Conservation (phyloP, 768 basidiomycete genomes). For the Dioszegia aurantiaca region DNA sequence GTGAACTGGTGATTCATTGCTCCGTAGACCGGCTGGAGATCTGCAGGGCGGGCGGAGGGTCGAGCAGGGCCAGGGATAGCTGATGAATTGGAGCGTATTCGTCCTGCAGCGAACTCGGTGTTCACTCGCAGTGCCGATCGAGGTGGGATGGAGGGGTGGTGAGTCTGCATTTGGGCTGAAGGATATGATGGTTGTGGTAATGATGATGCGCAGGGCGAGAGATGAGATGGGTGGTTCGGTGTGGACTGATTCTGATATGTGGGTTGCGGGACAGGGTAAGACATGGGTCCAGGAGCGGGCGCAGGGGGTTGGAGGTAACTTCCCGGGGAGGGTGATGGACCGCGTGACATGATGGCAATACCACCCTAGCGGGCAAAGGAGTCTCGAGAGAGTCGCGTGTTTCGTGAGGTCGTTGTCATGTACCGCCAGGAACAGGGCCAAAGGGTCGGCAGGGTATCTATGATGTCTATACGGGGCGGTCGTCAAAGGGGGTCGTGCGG, state of each 20-base stretch:
- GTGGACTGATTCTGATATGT: too few relatives aligned
- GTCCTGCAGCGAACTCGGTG: slow-evolving; percentile 13
- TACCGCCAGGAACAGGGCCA: too few relatives aligned
- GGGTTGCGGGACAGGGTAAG: background rate
- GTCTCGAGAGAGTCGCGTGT: background rate
- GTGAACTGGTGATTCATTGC: slow-evolving; percentile 15
- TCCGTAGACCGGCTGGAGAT: background rate
- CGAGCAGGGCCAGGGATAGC: background rate
- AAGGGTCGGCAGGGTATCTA: too few relatives aligned
- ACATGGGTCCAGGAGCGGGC: background rate
- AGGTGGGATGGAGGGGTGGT: slow-evolving; percentile 11
- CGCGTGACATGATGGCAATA: slow-evolving; percentile 1
- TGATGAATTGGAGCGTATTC: slow-evolving; percentile 24
- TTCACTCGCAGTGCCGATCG: slow-evolving; percentile 25
- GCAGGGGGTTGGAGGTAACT: background rate
- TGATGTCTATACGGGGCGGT: too few relatives aligned
- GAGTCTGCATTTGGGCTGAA: slow-evolving; percentile 1
- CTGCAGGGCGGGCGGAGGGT: background rate
- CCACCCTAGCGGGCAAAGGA: background rate
- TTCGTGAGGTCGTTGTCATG: too few relatives aligned
- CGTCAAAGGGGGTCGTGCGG: slow-evolving; percentile 14
- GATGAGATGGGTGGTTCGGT: too few relatives aligned
- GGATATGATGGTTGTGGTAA: background rate
- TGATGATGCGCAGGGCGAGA: too few relatives aligned
- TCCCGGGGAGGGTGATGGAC: background rate